phyloP scores from a whole-genome alignment of 129 eudicot genomes.

The Centella asiatica region DNA sequence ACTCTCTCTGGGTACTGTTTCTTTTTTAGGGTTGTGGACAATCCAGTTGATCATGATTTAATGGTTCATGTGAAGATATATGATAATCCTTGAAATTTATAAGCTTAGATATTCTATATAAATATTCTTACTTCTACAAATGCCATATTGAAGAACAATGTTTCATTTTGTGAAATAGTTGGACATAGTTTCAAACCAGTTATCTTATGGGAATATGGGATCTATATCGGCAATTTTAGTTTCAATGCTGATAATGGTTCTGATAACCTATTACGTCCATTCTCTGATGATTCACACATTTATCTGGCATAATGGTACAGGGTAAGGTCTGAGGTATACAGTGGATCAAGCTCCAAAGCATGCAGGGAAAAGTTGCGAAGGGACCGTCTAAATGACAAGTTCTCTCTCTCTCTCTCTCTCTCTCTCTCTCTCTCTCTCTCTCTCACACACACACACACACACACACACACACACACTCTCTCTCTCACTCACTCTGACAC shows the following conservation, averaged over 20 bases:
- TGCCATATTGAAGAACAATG: background rate
- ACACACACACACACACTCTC: too few species aligned
- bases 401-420: background rate
- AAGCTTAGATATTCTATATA: too few species aligned
- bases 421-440: too few species aligned
- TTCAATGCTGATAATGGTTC: background rate
- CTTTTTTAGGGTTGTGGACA: background rate
- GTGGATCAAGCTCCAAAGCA: conserved; percentile 74
- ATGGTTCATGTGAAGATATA: background rate
- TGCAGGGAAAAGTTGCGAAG: conserved; percentile 86
- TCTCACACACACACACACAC: too few species aligned
- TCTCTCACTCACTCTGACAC: too few species aligned
- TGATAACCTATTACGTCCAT: background rate
- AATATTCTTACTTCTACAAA: background rate
- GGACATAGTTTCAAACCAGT: background rate
- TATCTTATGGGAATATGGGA: background rate
- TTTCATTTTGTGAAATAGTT: too few species aligned
- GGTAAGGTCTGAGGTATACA: conserved; percentile 54
- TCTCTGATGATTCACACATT: background rate
- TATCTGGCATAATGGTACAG: conserved; percentile 21
- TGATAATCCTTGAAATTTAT: background rate
- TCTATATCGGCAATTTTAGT: background rate
- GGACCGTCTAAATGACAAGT: conserved; percentile 82
- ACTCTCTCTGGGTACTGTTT: background rate
- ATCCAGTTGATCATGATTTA: background rate